These are phyloP conservation scores for Coffea humblotiana DNA, from an alignment of 305 asterid species.

Conservation along the genomic window DNA sequence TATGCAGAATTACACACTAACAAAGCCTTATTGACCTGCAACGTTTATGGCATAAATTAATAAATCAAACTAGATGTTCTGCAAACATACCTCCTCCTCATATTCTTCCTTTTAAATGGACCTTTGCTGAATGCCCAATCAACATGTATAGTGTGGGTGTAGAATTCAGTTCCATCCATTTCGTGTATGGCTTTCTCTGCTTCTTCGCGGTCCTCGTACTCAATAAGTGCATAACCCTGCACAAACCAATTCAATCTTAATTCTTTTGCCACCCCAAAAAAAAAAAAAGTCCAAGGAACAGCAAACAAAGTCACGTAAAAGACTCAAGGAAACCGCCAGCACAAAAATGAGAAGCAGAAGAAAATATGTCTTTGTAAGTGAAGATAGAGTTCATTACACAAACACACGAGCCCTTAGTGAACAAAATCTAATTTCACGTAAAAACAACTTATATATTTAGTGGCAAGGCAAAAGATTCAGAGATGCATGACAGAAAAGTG, in stretches of 20 bases:
- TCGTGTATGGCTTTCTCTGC: slow-evolving; percentile 74
- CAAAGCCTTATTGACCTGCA: background rate
- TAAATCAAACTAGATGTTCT: background rate
- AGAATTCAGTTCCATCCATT: slow-evolving; percentile 68
- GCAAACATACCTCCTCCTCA: slow-evolving; percentile 63
- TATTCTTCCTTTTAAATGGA: slow-evolving; percentile 77
- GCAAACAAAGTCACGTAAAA: background rate
- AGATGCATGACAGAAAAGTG: background rate
- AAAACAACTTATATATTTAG: too few species aligned
- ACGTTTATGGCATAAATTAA: background rate
- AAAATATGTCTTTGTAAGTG: background rate
- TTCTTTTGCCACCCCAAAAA: background rate
- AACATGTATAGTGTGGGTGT: slow-evolving; percentile 60
- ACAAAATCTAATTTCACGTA: background rate
- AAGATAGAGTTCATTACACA: background rate
- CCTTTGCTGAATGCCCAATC: slow-evolving; percentile 98
- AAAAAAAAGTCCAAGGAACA: slow-evolving; percentile 1
- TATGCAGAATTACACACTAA: background rate
- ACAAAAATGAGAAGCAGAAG: background rate
- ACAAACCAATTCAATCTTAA: background rate
- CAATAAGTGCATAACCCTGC: slow-evolving; percentile 95
- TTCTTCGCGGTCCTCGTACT: slow-evolving; percentile 80
- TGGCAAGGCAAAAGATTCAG: background rate
- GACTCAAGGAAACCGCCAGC: background rate
- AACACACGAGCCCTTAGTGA: background rate